Evolutionary conservation across 176 grass and related monocot species (phyloP), one percentile per base, ranked within the genome.

Genomic region (Eragrostis curvula): DNA sequence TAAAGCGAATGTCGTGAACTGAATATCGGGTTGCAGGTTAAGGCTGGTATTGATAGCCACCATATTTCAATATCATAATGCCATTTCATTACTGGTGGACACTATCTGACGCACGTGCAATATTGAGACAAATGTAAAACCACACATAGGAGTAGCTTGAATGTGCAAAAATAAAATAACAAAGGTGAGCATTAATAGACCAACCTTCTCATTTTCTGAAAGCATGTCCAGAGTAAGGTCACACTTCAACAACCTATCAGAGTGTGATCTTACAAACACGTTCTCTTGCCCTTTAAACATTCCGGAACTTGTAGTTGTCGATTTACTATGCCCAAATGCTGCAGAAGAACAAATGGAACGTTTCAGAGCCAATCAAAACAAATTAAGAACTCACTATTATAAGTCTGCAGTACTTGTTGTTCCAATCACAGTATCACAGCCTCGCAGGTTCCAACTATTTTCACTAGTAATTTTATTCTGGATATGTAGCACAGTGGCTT

Each of bases 141-240:
- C 5, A 1, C 3, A 24, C 20, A 18, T 3, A 78, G 16, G 66
- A 75, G n/a, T n/a, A n/a, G n/a, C n/a, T 25, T 70, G 3, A 81
- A 51, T 45, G 5, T 48, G 5, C 21, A 83, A 65, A 16, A 78
- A 39, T 18, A 44, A 68, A 57, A 53, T 68, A 71, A 30, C 12
- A 66, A 65, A 83, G 66, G 27, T 59, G 12, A 68, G 71, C 3
- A 9, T 45, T 64, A 71, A 73, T 21, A 87, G 73, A 58, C 72
- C 73, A 68, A 95, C 96, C 91, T 95, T 98, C 70, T 95, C 93
- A 53, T 85, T 90, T 76, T 96, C 90, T 46, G 90, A 87, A 84
- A 95, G 89, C 83, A 89, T 95, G 73, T 96, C 96, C 85, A 95
- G 71, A 17, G 84, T 93, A 55, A 95, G 86, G 81, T 95, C 87